These are phyloP conservation scores for Gracilariopsis chorda DNA, from an alignment of 23 red algal species.

Conservation along the genomic window DNA sequence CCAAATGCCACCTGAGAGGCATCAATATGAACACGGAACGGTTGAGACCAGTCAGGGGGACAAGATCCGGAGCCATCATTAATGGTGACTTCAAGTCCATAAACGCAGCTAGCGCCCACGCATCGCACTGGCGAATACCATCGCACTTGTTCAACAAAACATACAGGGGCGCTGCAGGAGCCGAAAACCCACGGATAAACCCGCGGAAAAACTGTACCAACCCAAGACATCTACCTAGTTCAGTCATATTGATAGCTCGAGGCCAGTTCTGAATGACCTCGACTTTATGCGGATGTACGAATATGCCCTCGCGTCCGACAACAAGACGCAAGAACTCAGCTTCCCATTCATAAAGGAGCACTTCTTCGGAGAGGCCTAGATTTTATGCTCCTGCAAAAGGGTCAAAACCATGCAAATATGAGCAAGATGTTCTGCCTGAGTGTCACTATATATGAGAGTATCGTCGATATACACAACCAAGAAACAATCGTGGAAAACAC, in stretches of 20 bases:
- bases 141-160: not conserved
- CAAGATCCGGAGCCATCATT: not conserved
- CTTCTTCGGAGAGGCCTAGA: conserved; percentile 17
- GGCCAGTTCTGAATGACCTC: not conserved
- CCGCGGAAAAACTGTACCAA: conserved; percentile 22
- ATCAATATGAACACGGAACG: not conserved
- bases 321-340: not conserved
- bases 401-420: not conserved
- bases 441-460: conserved; percentile 13
- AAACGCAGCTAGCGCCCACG: not conserved
- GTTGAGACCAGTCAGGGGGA: not conserved
- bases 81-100: not conserved
- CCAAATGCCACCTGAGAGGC: not conserved
- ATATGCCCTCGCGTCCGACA: not conserved
- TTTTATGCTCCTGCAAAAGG: not conserved
- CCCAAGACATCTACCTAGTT: not conserved
- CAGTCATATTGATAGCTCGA: not conserved
- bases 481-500: conserved; percentile 10
- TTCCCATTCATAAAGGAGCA: not conserved
- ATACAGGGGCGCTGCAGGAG: not conserved
- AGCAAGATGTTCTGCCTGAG: not conserved
- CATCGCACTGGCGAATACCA: not conserved
- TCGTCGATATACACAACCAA: conserved; percentile 29
- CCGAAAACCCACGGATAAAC: not conserved
- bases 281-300: not conserved